These are phyloP conservation scores for Ophiobolus disseminans DNA, from an alignment of 2,329 filamentous ascomycete species.

Conservation along the genomic window DNA sequence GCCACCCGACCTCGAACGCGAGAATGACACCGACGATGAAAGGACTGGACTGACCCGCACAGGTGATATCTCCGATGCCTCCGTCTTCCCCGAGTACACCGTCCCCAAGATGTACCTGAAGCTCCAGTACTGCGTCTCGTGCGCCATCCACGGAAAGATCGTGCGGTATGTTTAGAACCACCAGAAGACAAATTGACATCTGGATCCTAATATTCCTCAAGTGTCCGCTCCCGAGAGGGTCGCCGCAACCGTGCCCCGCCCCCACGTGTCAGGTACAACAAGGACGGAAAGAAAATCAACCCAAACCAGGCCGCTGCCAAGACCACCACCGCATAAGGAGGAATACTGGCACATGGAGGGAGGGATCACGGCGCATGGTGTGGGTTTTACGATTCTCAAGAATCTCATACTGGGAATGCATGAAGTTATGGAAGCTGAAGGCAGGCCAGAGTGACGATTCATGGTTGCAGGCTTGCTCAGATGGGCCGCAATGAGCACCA, in stretches of 20 bases:
- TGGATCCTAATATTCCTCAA: slow-evolving; percentile 51
- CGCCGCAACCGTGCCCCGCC: slow-evolving; percentile 99
- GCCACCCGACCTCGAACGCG: slow-evolving; percentile 5
- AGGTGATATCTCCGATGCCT: slow-evolving; percentile 99
- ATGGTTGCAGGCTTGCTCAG: slow-evolving; percentile 39
- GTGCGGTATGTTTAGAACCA: slow-evolving; percentile 83
- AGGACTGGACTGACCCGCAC: slow-evolving; percentile 33
- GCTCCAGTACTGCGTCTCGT: slow-evolving; percentile 99
- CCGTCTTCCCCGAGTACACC: slow-evolving; percentile 98
- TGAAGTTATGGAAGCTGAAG: slow-evolving; percentile 41
- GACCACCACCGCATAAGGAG: slow-evolving; percentile 47
- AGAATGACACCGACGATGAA: slow-evolving; percentile 4
- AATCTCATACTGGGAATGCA: slow-evolving; percentile 46
- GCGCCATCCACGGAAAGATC: slow-evolving; percentile 99
- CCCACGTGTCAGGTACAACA: slow-evolving; percentile 98
- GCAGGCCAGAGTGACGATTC: slow-evolving; percentile 42
- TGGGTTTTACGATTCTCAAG: slow-evolving; percentile 44
- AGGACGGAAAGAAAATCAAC: slow-evolving; percentile 99
- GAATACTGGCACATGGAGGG: slow-evolving; percentile 20
- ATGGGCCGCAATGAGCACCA: slow-evolving; percentile 35
- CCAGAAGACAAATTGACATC: neutral
- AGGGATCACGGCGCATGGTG: slow-evolving; percentile 47
- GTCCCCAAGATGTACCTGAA: slow-evolving; percentile 99
- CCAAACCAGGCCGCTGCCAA: slow-evolving; percentile 83
- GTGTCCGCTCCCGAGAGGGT: slow-evolving; percentile 95